Base-by-base conservation (phyloP, 768 basidiomycete genomes). In the Leucocoprinus birnbaumii region DNA sequence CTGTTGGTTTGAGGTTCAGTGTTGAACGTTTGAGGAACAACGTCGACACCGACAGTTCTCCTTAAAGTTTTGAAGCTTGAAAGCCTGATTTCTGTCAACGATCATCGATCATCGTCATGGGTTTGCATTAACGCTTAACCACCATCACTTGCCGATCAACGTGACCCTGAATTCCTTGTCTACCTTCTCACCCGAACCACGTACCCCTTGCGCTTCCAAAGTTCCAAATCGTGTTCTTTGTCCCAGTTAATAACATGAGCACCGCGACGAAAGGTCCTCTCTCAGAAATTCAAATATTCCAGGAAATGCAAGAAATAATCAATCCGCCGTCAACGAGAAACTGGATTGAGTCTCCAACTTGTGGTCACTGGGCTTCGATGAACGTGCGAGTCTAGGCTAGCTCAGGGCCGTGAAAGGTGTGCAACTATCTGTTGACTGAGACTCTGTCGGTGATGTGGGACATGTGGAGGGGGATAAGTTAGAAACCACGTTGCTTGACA, bases 161-260 rank as follows among this genome's bases (percentile, higher is more conserved):
- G 10, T 34, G 25, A 21, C 55, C 43, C 24, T 46, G 37, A n/a
- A n/a, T 34, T 42, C 44, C 55, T 21, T 11, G 24, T 47, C 44
- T 57, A 16, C 48, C 46, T 45, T 54, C 55, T 14, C 24, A 27
- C 25, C 48, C n/a, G 21, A 22, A 22, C 49, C 57, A 66, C 66
- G 65, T 60, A 65, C 49, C 51, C 62, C n/a, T 54, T 58, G 50
- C 71, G 68, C 55, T 84, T 76, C 67, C 82, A 82, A 63, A 73
- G 53, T 84, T 76, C 67, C 82, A 82, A 63, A 73, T 83, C 38
- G 73, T 82, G 6, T 83, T 84, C 63, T 83, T 82, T 61, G 63
- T 72, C 44, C 81, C 82, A 4, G 66, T 66, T 6, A 50, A 70
- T 4, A 66, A 68, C 53, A 83, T 81, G 0, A 65, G 66, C 25